phyloP scores from a whole-genome alignment of 345 rosid genomes.

The Populus deltoides region DNA sequence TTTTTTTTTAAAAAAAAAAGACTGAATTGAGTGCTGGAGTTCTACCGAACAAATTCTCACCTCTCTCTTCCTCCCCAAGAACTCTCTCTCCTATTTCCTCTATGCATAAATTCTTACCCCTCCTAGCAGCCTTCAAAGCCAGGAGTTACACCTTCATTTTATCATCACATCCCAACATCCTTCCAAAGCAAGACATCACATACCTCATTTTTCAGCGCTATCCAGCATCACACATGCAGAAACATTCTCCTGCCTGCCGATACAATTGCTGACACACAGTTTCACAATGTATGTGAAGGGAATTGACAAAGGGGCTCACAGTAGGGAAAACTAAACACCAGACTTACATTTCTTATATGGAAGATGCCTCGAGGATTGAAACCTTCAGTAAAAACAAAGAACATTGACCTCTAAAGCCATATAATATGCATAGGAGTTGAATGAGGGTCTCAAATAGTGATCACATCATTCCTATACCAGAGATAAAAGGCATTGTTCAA shows the following conservation, averaged over 20 bases:
- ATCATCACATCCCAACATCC: background rate
- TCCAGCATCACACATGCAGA: background rate
- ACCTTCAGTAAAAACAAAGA: background rate
- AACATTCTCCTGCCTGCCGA: background rate
- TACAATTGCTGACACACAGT: background rate
- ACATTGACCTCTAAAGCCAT: background rate
- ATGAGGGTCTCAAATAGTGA: background rate
- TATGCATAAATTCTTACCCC: background rate
- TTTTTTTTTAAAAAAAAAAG: too few relatives aligned
- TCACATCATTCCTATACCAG: background rate
- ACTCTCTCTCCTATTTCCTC: background rate
- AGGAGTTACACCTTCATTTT: background rate
- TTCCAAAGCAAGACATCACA: background rate
- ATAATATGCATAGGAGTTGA: background rate
- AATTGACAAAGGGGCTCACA: background rate
- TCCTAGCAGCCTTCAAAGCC: background rate
- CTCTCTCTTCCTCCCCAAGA: background rate
- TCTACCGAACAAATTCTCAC: too few relatives aligned
- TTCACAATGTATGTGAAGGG: background rate
- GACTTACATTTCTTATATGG: background rate
- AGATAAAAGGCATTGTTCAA: background rate
- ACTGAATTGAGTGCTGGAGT: background rate
- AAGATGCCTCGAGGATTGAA: background rate
- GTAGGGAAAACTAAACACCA: background rate
- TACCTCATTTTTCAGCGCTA: background rate